Conservation (phyloP, 179 eudicot genomes). For the Silene coronaria region DNA sequence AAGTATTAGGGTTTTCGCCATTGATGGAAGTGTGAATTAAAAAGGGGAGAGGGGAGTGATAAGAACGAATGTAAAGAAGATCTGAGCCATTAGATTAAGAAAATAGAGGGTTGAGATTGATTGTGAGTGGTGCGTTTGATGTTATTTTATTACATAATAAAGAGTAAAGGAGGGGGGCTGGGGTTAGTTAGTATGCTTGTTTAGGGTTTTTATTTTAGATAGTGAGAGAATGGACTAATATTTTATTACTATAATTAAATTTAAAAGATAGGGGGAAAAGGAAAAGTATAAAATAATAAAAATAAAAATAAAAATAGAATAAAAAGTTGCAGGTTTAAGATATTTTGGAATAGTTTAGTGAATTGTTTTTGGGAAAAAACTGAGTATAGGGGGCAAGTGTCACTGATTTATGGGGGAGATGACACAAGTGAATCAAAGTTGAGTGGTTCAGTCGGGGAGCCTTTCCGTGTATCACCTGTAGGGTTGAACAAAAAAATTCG, state of each 20-base stretch:
- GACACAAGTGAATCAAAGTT: neutral
- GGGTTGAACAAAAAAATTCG: too few relatives aligned
- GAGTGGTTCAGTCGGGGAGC: too few relatives aligned
- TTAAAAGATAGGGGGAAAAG: neutral
- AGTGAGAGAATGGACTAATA: neutral
- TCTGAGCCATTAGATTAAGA: constrained; percentile 35
- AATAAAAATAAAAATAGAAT: neutral
- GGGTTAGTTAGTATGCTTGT: neutral
- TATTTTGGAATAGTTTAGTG: neutral
- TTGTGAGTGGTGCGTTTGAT: neutral
- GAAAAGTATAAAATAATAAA: neutral
- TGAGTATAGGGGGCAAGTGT: constrained; percentile 23
- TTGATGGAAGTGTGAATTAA: constrained; percentile 19
- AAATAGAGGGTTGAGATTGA: constrained; percentile 34
- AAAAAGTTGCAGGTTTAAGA: neutral
- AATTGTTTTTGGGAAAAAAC: constrained; percentile 1
- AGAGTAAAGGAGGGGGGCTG: constrained; percentile 6
- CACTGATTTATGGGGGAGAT: constrained; percentile 18
- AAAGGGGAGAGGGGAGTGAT: constrained; percentile 19
- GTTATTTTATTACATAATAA: neutral
- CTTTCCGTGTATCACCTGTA: too few relatives aligned
- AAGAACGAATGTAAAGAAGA: constrained; percentile 35
- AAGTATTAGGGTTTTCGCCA: constrained; percentile 27
- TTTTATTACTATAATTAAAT: neutral
- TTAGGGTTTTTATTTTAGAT: constrained; percentile 31